Conservation (phyloP, 805 yeast genomes). For the Kluyveromyces lactis region DNA sequence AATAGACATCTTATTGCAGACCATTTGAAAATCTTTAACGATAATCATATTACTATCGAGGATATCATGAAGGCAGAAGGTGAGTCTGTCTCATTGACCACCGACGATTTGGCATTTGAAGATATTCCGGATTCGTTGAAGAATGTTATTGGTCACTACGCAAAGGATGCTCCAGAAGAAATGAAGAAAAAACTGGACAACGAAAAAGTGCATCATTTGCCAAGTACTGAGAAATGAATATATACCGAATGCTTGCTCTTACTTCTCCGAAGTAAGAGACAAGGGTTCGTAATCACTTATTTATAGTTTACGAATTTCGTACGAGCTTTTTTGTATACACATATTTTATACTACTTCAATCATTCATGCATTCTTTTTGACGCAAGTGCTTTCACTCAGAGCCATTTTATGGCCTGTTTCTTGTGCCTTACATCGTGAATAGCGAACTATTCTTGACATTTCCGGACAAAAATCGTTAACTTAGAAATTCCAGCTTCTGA, state of each 20-base stretch:
- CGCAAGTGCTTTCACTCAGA: too few relatives aligned
- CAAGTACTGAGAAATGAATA: conserved; percentile 4
- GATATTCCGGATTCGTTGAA: conserved; percentile 28
- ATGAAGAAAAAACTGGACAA: conserved; percentile 14
- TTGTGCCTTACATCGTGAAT: too few relatives aligned
- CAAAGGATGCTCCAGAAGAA: conserved; percentile 57
- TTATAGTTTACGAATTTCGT: too few relatives aligned
- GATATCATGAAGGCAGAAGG: conserved; percentile 73
- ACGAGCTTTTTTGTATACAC: too few relatives aligned
- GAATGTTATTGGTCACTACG: conserved; percentile 49
- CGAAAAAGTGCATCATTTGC: conserved; percentile 14
- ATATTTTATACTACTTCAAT: too few relatives aligned
- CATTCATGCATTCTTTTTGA: too few relatives aligned
- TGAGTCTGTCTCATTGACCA: conserved; percentile 54
- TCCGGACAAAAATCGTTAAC: too few relatives aligned
- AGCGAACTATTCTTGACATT: too few relatives aligned
- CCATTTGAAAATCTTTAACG: conserved; percentile 76
- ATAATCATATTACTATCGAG: conserved; percentile 61
- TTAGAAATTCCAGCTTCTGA: too few relatives aligned
- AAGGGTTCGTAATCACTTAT: too few relatives aligned
- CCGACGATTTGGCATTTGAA: conserved; percentile 55
- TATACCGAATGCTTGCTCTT: not conserved
- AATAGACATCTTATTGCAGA: conserved; percentile 89
- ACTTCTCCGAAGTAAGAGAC: not conserved
- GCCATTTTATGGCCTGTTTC: too few relatives aligned